A percentile compares a stretch with the other conserved stretches of the same genome.
Conservation (phyloP, 2,329 filamentous ascomycete genomes). For the Ilyonectria destructans region DNA sequence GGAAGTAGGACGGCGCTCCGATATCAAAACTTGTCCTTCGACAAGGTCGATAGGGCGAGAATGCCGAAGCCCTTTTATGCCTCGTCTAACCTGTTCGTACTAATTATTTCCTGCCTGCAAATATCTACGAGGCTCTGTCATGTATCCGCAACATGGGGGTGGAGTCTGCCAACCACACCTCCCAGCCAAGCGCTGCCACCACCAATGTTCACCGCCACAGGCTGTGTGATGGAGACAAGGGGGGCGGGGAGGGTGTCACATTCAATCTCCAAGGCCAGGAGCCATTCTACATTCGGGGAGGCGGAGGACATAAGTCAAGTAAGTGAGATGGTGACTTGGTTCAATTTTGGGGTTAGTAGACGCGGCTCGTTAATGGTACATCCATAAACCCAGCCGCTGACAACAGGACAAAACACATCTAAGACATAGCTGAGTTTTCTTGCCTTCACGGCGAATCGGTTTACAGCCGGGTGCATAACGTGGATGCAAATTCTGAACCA, state of each 20-base stretch:
- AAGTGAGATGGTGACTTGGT: no score
- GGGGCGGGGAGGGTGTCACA: not conserved
- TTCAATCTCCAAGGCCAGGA: not conserved
- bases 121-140: conserved; percentile 1
- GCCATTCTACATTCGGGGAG: no score
- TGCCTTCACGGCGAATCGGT: not conserved
- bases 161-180: not conserved
- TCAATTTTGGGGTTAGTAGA: not conserved
- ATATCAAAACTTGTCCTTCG: not conserved
- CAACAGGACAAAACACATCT: not conserved
- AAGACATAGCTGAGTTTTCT: not conserved
- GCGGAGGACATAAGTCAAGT: no score
- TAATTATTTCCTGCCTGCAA: not conserved
- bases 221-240: not conserved
- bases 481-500: not conserved
- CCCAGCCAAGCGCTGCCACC: conserved; percentile 1
- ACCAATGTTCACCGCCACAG: not conserved
- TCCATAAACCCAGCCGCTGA: not conserved
- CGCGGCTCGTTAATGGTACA: not conserved
- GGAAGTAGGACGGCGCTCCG: not conserved
- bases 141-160: not conserved
- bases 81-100: not conserved
- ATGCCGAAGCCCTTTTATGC: not conserved
- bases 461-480: not conserved
- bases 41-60: not conserved